Base-by-base conservation (phyloP, 805 yeast genomes). In the Zygoascus flipseniorum region DNA sequence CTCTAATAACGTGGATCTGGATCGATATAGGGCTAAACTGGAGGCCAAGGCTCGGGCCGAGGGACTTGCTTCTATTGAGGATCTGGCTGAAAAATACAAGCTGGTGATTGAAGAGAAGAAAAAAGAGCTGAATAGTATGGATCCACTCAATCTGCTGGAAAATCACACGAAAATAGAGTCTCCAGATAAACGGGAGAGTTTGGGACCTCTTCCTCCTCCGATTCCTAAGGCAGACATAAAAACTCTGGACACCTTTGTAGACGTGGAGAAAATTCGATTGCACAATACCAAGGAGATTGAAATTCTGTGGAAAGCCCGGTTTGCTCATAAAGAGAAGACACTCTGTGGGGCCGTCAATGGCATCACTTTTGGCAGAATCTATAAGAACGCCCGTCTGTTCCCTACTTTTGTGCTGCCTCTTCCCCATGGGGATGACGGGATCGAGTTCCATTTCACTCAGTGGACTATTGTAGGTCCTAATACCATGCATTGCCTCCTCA, bases 371-470 rank as follows among this genome's bases (percentile, higher is more conserved):
- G 74, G 82, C n/a, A 75, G 73, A 43, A 75, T 93, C 64, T 76
- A 77, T 60, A 69, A 74, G 42, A 79, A 77, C 55, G 96, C 96
- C 0, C 80, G 82, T 63, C 74, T 73, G 56, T 81, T 85, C 65
- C 96, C 97, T 20, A 76, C 81, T 35, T 93, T 93, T 69, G 84
- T 93, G n/a, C 75, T 93, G 23, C 99, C 99, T 0, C 71, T 93
- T 52, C 96, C 97, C 5, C 72, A 72, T 39, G 75, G 70, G 13
- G 65, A 67, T 5, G 65, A 68, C 13, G 77, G 74, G 4, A 60
- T 68, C 8, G 99, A 93, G 70, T 76, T 93, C 71, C 97, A 93
- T 65, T 89, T 85, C 66, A 81, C 90, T 20, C 98, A 93, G 71
- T 93, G 99, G 99, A 76, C 81, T 18, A 90, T 85, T 13, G 96